phyloP scores from a whole-genome alignment of 495 filamentous ascomycete genomes.

The Schizothecium vesticola region DNA sequence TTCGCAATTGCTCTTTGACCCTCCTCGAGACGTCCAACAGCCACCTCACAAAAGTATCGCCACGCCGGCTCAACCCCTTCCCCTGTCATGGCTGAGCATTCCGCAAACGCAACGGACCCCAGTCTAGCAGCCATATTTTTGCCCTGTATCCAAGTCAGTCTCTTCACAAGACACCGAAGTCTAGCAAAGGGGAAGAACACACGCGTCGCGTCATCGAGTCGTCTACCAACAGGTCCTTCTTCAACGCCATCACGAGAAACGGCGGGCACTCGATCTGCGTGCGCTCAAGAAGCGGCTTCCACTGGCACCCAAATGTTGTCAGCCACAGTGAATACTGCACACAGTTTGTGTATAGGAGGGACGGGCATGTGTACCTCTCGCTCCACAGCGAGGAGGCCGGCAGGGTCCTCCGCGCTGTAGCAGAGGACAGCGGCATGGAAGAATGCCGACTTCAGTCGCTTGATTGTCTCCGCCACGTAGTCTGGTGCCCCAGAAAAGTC shows the following conservation, averaged over 20 bases:
- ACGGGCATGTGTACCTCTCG: constrained; percentile 8
- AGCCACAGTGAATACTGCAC: not conserved
- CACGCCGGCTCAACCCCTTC: not conserved
- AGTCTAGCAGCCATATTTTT: not conserved
- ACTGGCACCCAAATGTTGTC: constrained; percentile 8
- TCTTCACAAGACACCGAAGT: not conserved
- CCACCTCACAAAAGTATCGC: not conserved
- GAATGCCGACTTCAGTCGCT: constrained; percentile 12
- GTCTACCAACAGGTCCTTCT: constrained; percentile 15
- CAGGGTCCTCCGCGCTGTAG: constrained; percentile 21
- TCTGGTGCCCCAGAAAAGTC: constrained; percentile 22
- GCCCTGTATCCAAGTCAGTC: not conserved
- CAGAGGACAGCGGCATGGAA: constrained; percentile 31
- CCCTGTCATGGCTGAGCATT: not conserved
- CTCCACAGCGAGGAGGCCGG: constrained; percentile 9
- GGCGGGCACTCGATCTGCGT: constrained; percentile 19
- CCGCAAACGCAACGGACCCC: not conserved
- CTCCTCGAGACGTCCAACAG: not conserved
- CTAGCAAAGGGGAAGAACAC: not conserved
- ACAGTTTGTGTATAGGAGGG: too few species aligned
- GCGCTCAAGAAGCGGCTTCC: constrained; percentile 23
- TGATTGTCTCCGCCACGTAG: not conserved
- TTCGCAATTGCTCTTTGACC: not conserved
- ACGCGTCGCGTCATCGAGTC: not conserved
- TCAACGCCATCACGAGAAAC: constrained; percentile 23